A percentile compares a stretch with the other conserved stretches of the same genome.
phyloP scores from a whole-genome alignment of 2,329 filamentous ascomycete genomes.

The Stagonosporopsis rhizophila region DNA sequence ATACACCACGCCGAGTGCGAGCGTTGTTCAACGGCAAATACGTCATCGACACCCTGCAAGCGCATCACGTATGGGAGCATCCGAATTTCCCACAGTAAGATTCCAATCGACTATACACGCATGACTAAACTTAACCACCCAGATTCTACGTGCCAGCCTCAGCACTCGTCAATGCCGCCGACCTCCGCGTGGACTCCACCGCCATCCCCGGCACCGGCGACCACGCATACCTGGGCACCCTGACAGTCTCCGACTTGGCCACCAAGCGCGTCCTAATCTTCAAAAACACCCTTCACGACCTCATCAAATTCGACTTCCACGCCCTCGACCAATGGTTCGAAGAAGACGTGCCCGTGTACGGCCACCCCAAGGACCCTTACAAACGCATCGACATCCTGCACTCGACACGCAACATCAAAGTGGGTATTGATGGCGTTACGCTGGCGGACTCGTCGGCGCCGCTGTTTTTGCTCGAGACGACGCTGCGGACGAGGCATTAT shows the following conservation, averaged over 20 bases:
- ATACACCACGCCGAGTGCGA: constrained; percentile 42
- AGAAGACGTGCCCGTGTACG: constrained; percentile 65
- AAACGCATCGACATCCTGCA: constrained; percentile 68
- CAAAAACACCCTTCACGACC: constrained; percentile 30
- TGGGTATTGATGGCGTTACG: constrained; percentile 57
- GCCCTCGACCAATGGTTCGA: constrained; percentile 60
- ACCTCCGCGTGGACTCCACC: not conserved
- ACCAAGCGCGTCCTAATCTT: constrained; percentile 41
- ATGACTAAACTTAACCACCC: not conserved
- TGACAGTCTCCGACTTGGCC: constrained; percentile 27
- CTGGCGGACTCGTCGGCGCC: constrained; percentile 55
- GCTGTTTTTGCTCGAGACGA: constrained; percentile 67
- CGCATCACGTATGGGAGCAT: constrained; percentile 49
- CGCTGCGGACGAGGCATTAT: constrained; percentile 66
- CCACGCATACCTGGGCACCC: constrained; percentile 28
- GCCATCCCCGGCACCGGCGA: constrained; percentile 6
- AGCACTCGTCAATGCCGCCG: constrained; percentile 21
- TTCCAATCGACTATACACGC: not conserved
- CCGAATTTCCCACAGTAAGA: constrained; percentile 45
- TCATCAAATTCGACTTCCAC: constrained; percentile 43
- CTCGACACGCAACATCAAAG: constrained; percentile 61
- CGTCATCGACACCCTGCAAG: constrained; percentile 43
- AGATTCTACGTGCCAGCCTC: constrained; percentile 42
- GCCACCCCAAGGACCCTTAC: constrained; percentile 72
- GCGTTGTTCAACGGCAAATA: constrained; percentile 43